phyloP scores from a whole-genome alignment of 495 filamentous ascomycete genomes.

The Bacidia gigantensis region DNA sequence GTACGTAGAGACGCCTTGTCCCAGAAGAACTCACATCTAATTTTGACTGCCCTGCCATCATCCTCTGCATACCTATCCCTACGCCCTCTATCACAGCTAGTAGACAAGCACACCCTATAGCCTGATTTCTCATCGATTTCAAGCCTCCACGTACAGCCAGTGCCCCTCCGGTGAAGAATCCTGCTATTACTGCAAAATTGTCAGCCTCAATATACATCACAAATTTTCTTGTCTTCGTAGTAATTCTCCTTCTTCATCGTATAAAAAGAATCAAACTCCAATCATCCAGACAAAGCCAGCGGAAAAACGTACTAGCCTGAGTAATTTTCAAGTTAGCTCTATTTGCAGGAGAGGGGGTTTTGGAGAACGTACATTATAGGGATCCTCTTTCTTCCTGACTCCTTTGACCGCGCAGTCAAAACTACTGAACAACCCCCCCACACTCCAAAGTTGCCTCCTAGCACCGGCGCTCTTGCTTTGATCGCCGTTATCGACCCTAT shows the following conservation, averaged over 20 bases:
- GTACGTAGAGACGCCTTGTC: neutral
- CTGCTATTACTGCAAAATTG: constrained; percentile 63
- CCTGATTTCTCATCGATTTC: constrained; percentile 79
- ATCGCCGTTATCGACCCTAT: constrained; percentile 94
- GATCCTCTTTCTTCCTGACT: constrained; percentile 89
- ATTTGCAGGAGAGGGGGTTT: no score
- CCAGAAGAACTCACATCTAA: constrained; percentile 46
- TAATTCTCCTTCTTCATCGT: no score
- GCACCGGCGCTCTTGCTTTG: constrained; percentile 88
- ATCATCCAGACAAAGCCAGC: no score
- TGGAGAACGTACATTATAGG: no score
- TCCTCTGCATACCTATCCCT: constrained; percentile 89
- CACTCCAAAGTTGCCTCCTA: constrained; percentile 94
- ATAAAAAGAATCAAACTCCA: no score
- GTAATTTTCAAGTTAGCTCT: no score
- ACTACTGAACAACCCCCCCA: constrained; percentile 93
- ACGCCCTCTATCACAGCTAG: constrained; percentile 95
- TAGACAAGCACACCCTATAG: constrained; percentile 87
- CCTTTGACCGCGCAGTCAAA: constrained; percentile 98
- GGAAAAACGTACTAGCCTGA: no score
- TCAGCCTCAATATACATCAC: no score
- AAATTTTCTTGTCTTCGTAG: no score
- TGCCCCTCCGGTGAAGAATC: constrained; percentile 91
- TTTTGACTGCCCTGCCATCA: constrained; percentile 86
- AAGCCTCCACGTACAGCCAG: constrained; percentile 81